Percentiles rank a stretch among this genome's conserved stretches.
These are phyloP conservation scores for Tremellales sp. DNA, from an alignment of 1,284 basidiomycete species.

Conservation along the genomic window DNA sequence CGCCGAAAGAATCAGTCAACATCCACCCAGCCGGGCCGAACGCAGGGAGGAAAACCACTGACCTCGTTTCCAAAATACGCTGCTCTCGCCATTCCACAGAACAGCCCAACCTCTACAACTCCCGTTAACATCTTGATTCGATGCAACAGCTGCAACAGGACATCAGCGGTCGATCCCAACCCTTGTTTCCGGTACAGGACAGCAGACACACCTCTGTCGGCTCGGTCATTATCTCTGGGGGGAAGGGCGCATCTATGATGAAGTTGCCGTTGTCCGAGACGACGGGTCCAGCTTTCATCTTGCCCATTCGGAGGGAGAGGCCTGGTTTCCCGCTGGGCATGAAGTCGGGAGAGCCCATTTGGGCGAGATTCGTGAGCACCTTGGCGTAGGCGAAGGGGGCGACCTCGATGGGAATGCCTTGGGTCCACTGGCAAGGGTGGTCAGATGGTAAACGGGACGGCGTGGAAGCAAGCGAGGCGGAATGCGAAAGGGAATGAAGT, in stretches of 20 bases:
- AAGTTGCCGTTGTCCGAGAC: conserved; percentile 97
- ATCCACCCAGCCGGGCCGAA: not conserved
- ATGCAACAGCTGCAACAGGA: conserved; percentile 57
- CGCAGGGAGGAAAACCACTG: conserved; percentile 33
- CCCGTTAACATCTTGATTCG: conserved; percentile 88
- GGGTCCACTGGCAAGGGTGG: conserved; percentile 61
- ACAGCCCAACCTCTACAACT: conserved; percentile 94
- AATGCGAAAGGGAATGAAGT: not conserved
- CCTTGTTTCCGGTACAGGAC: not conserved
- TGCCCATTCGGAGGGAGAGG: conserved; percentile 70
- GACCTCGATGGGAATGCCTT: conserved; percentile 93
- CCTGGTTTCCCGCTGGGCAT: conserved; percentile 50
- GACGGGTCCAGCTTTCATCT: conserved; percentile 68
- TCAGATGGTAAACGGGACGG: not conserved
- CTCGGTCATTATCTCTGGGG: conserved; percentile 62
- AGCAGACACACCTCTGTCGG: conserved; percentile 59
- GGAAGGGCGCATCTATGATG: conserved; percentile 87
- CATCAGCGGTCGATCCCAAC: not conserved
- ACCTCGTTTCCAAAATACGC: conserved; percentile 96
- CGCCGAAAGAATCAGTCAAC: not conserved
- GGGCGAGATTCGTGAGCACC: conserved; percentile 63
- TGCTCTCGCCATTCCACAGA: conserved; percentile 87
- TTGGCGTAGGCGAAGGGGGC: conserved; percentile 93
- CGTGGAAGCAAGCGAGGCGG: not conserved
- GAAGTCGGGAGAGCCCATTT: conserved; percentile 49